phyloP scores from a whole-genome alignment of 2,329 filamentous ascomycete species.

The Lachnellula subtilissima region DNA sequence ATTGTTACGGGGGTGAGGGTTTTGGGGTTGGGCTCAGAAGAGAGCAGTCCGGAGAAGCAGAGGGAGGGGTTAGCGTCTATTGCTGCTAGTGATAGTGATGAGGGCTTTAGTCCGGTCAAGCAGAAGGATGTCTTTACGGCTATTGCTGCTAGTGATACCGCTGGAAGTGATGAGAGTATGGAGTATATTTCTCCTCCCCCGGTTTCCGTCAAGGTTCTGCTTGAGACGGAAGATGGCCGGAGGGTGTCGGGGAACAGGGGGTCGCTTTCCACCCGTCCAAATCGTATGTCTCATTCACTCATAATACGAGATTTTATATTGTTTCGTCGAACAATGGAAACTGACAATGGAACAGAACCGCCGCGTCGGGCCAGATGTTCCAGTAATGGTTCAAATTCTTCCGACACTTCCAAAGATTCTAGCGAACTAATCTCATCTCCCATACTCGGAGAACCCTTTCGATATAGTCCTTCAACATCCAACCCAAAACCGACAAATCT shows the following conservation, averaged over 20 bases:
- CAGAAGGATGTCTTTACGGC: neutral
- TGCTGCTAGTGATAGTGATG: too few species aligned
- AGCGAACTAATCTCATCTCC: neutral
- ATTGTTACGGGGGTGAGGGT: neutral
- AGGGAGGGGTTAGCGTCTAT: neutral
- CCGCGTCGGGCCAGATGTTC: neutral
- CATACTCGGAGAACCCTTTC: neutral
- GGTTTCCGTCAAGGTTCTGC: neutral
- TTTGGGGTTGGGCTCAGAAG: neutral
- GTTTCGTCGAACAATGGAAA: constrained; percentile 4
- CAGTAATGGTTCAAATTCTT: neutral
- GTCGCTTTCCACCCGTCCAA: neutral
- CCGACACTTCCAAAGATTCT: neutral
- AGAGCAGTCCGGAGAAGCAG: neutral
- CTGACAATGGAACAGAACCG: neutral
- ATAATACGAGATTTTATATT: neutral
- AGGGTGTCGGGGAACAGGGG: neutral
- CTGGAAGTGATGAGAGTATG: constrained; percentile 10
- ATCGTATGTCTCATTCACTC: constrained; percentile 1
- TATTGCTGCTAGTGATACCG: too few species aligned
- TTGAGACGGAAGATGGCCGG: neutral
- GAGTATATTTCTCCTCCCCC: constrained; percentile 13
- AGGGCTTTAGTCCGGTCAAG: neutral
- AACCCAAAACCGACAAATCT: neutral
- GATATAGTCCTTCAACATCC: neutral